Evolutionary conservation across 495 filamentous ascomycete genomes (phyloP), one percentile per base, ranked within the genome.

Genomic region (Astrocystis sublimbata): DNA sequence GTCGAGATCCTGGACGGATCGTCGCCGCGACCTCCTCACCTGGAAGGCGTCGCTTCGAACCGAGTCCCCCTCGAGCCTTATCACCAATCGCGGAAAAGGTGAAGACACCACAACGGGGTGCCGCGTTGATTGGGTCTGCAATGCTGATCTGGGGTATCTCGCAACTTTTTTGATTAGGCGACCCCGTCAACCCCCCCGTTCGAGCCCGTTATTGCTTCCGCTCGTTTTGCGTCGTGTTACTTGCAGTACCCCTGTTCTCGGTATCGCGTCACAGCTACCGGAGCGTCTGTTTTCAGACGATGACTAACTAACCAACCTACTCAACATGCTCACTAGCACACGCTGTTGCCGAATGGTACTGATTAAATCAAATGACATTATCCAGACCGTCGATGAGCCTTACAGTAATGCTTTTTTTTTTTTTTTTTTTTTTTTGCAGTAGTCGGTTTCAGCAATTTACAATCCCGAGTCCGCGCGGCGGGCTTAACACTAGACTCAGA

Each of bases 141-240:
- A n/a, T 57, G 54, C 26, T 57, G 54, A 57, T 57, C 54, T 57
- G 54, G 54, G 54, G 54, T 57, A 43, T 55, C 30, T 42, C 41
- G 19, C 30, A 24, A 15, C 33, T 55, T 55, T 55, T 55, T 55
- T 55, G 35, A 40, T 41, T 40, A 40, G 31, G 36, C 13, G 33
- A 13, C 35, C 31, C 52, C 36, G 12, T 52, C 24, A 4, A 10
- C 30, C 8, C 23, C 21, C n/a, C 49, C 28, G 31, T 21, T 31
- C 19, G 28, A 50, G 47, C 4, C 13, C 45, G 2, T 30, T 49
- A 24, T 52, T 36, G n/a, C 15, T 26, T 21, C 33, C 30, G 36
- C 51, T 23, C 30, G 4, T 54, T 38, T 40, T 49, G 46, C n/a
- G n/a, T n/a, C n/a, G n/a, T n/a, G n/a, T n/a, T n/a, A n/a, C n/a